Base-by-base conservation (phyloP, 306 rosid species). In the Astragalus membranaceus region DNA sequence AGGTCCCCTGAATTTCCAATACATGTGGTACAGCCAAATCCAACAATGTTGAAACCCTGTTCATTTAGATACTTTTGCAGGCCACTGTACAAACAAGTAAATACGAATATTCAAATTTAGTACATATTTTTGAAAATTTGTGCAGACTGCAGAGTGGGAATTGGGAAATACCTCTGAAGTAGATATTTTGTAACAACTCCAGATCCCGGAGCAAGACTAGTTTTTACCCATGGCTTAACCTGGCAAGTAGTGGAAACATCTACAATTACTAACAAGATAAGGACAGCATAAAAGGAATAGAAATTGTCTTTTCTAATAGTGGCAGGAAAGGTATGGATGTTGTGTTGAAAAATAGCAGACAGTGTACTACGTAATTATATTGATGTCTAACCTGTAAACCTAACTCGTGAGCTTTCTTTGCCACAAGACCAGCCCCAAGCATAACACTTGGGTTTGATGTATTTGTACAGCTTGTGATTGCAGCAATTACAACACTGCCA, bases 161-260 rank as follows among this genome's bases (percentile, higher is more conserved):
- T 55, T 11, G 47, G 62, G 55, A 76, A 69, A 17, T 75, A 92
- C 98, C 98, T 92, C 69, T 90, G 74, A 16, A 75, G 89, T 72
- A 92, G 85, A 80, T 92, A 92, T 83, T 92, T 92, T 37, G 96
- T 92, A 51, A 88, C 98, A 53, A 92, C 98, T 50, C 98, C 98
- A 41, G 98, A 92, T 10, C 98, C 98, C 0, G 98, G 98, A 15
- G 96, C 98, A 85, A 93, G 98, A 84, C 98, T 93, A 41, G 98
- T 93, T 82, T 93, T 93, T 55, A 93, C 96, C 98, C 98, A 93
- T 62, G 98, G 98, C 76, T 93, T 90, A 68, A 93, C 98, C 98
- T 93, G 83, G 46, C n/a, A 76, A 61, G 52, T 33, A 65, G 50
- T 52, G 57, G 41, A 67, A 80, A 55, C 8, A 51, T 70, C 39